Evolutionary conservation across 768 basidiomycete species (phyloP).

Genomic region (Termitomyces sp.): DNA sequence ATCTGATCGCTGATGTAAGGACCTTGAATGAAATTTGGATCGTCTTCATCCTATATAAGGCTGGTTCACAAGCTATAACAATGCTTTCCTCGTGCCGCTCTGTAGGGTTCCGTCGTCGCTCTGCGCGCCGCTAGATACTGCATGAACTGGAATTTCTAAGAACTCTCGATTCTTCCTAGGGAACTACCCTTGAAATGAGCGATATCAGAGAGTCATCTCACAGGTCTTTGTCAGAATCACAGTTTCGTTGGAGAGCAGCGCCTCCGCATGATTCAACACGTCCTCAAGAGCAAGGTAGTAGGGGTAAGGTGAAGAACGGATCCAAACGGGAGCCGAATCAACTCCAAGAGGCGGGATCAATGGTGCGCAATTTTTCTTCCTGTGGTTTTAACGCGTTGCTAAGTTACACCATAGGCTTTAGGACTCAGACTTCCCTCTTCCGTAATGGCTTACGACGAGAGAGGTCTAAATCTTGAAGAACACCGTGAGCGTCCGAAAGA

Average conservation of each 20-base stretch:
- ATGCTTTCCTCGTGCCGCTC: not conserved
- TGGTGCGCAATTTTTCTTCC: not conserved
- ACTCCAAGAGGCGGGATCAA: not conserved
- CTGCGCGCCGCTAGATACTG: not conserved
- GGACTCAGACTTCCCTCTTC: constrained; percentile 2
- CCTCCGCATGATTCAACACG: not conserved
- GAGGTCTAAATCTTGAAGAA: not conserved
- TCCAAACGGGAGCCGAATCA: not conserved
- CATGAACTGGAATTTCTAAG: not conserved
- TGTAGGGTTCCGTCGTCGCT: not conserved
- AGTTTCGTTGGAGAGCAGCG: constrained; percentile 3
- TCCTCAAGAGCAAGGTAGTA: not conserved
- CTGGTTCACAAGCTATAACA: not conserved
- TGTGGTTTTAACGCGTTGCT: not conserved
- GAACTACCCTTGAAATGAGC: not conserved
- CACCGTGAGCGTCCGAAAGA: not conserved
- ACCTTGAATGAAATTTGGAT: not conserved
- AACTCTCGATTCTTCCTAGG: not conserved
- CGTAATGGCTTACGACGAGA: constrained; percentile 2
- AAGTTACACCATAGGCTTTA: not conserved
- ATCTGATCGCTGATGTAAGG: constrained; percentile 5
- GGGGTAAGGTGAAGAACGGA: not conserved
- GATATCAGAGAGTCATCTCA: not conserved
- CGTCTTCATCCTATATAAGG: not conserved
- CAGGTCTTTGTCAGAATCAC: constrained; percentile 3